phyloP scores from a whole-genome alignment of 176 grass and related monocot genomes.

The Otatea glauca region DNA sequence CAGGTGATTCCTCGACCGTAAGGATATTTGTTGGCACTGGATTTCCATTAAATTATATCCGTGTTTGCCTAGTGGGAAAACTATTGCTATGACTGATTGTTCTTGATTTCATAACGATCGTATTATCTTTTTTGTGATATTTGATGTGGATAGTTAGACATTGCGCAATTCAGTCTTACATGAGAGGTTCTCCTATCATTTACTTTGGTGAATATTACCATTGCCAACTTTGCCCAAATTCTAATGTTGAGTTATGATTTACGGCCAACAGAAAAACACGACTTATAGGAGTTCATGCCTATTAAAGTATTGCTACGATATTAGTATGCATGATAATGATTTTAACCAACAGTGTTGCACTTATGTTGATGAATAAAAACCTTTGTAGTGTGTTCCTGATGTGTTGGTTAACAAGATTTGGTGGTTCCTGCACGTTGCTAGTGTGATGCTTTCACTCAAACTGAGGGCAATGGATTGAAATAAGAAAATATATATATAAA shows the following conservation, averaged over 20 bases:
- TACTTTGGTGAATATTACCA: not conserved
- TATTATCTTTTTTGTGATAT: not conserved
- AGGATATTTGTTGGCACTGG: not conserved
- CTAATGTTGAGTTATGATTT: not conserved
- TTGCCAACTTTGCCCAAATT: not conserved
- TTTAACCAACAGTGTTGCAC: not conserved
- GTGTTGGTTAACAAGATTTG: slow-evolving; percentile 17
- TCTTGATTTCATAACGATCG: not conserved
- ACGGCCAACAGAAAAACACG: not conserved
- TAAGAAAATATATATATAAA: not conserved
- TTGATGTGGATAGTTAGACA: not conserved
- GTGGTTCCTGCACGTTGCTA: not conserved
- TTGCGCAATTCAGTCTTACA: slow-evolving; percentile 7
- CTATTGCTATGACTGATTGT: not conserved
- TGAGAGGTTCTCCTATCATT: not conserved
- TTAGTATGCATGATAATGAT: not conserved
- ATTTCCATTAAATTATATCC: slow-evolving; percentile 1
- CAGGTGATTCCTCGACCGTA: slow-evolving; percentile 39
- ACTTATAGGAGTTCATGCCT: not conserved
- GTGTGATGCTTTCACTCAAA: not conserved
- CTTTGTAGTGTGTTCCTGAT: not conserved
- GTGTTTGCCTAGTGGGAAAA: not conserved
- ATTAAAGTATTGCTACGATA: not conserved
- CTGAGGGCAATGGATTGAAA: not conserved
- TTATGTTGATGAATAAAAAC: not conserved